phyloP scores from a whole-genome alignment of 192 early-diverging fungal genomes.

The Dissophora ornata region DNA sequence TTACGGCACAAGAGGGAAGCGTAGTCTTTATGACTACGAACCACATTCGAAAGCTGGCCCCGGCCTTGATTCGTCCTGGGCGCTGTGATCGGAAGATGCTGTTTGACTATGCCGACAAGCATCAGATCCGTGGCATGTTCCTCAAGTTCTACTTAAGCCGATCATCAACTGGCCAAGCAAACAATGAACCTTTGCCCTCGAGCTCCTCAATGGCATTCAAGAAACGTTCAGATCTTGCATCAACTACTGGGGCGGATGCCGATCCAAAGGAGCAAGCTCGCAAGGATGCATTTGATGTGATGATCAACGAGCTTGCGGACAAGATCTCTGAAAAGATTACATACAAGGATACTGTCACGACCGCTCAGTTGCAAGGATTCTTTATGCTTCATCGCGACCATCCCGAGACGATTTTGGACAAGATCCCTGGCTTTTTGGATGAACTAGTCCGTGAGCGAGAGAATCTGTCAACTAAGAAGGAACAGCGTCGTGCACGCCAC shows the following conservation, averaged over 20 bases:
- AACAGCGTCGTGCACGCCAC: constrained; percentile 20
- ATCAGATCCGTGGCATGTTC: constrained; percentile 59
- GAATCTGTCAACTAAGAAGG: constrained; percentile 28
- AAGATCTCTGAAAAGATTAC: constrained; percentile 34
- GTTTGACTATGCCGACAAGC: constrained; percentile 59
- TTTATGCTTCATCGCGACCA: constrained; percentile 54
- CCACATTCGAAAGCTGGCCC: constrained; percentile 55
- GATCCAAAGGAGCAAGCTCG: constrained; percentile 38
- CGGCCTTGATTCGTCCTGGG: constrained; percentile 65
- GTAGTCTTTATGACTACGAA: constrained; percentile 67
- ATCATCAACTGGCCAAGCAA: constrained; percentile 18
- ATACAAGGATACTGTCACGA: constrained; percentile 30
- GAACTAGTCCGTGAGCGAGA: constrained; percentile 32
- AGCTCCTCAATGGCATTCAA: background rate
- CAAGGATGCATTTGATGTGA: constrained; percentile 44
- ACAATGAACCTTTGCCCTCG: background rate
- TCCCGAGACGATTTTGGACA: constrained; percentile 42
- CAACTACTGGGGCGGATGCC: background rate
- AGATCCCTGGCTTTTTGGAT: constrained; percentile 36
- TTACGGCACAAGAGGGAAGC: constrained; percentile 61
- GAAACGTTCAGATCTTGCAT: background rate
- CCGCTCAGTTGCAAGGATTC: constrained; percentile 52
- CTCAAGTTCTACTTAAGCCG: constrained; percentile 52
- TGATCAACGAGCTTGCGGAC: constrained; percentile 31
- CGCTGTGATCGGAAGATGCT: constrained; percentile 64